Percentiles rank a stretch among this genome's conserved stretches.
Conservation (phyloP, 1,139 yeast species). For the Candida buenavistaensis region DNA sequence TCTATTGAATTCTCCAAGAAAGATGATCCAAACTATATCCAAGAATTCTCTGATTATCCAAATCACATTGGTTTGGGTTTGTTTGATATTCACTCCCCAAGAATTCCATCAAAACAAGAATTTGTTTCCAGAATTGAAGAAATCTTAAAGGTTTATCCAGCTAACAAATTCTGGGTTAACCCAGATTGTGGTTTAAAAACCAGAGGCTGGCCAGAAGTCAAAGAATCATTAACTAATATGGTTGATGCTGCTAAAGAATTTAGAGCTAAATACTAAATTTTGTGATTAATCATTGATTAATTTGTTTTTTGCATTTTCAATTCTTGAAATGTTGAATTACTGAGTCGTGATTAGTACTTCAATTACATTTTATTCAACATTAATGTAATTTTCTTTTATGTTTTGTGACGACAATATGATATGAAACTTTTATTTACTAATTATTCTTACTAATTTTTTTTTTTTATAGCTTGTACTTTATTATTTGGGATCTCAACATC, state of each 20-base stretch:
- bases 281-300: background rate
- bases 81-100: constrained; percentile 99
- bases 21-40: constrained; percentile 97
- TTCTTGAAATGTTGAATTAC: constrained; percentile 41
- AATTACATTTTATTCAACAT: constrained; percentile 66
- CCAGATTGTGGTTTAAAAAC: constrained; percentile 99
- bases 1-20: constrained; percentile 99
- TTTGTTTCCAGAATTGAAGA: constrained; percentile 90
- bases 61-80: constrained; percentile 99
- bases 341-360: constrained; percentile 20
- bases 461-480: constrained; percentile 19
- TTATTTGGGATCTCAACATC: constrained; percentile 53
- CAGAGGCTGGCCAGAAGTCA: constrained; percentile 92
- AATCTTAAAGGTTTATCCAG: constrained; percentile 95
- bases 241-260: constrained; percentile 96
- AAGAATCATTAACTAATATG: constrained; percentile 89
- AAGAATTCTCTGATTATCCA: constrained; percentile 97
- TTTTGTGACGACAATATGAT: constrained; percentile 19
- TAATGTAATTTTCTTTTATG: constrained; percentile 47
- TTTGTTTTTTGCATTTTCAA: constrained; percentile 29
- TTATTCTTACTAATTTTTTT: constrained; percentile 13
- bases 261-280: constrained; percentile 59
- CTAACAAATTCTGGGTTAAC: constrained; percentile 98
- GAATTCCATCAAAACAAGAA: constrained; percentile 97
- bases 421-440: constrained; percentile 15